Base-by-base conservation (phyloP, 2,329 filamentous ascomycete species). In the Xylogone sp. region DNA sequence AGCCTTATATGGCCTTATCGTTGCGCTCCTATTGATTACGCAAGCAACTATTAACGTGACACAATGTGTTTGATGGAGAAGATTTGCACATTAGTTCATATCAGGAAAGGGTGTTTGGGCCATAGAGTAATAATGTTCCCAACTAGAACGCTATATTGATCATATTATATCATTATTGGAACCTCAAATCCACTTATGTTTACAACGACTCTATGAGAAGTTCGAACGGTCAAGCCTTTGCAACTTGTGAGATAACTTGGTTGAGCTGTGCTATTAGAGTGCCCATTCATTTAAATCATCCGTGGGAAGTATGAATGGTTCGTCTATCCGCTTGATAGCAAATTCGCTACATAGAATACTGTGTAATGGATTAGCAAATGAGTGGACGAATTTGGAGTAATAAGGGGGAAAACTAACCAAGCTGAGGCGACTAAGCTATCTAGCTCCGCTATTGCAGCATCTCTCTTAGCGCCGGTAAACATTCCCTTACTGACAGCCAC, bases 1-100 rank as follows among this genome's bases (percentile, higher is more conserved):
- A 93, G 88, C 91, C 91, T 89, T 97, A 51, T 97, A 97, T 78
- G 93, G 93, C 71, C 82, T 97, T 66, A 97, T 97, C 71, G 93
- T 97, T 60, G 93, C 92, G 57, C 86, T 97, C 67, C 85, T 97
- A 70, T 96, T 97, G 91, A 96, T 97, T 86, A 95, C 93, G 58
- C 92, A 92, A 78, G 87, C 86, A 29, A 73, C 74, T 49, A 74
- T 82, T 61, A 79, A 83, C 63, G 78, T 77, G 62, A 68, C 61
- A 31, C 21, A 51, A 19, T 59, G 56, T 20, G 24, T 21, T 21
- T 53, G 45, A 51, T 13, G 13, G 34, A 39, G 34, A 5, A 39
- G 13, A 16, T 39, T 5, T 39, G 10, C 5, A 27, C 5, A 27
- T 27, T 27, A 27, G 24, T 27, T 27, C 10, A 27, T 27, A 27